Base-by-base conservation (phyloP, 2,329 filamentous ascomycete species). In the Seiridium cupressi region DNA sequence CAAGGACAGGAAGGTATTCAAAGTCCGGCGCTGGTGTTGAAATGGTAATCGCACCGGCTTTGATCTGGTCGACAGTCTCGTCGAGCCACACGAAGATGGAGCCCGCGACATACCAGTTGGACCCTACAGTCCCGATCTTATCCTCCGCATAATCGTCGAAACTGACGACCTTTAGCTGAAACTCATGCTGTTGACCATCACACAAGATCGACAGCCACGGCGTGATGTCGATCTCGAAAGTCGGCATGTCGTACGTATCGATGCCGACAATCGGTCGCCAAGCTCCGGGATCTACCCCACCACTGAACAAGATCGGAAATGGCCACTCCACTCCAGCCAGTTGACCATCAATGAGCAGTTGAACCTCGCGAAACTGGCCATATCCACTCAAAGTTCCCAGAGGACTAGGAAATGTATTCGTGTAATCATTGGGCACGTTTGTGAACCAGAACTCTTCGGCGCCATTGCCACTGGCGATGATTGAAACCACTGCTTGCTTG, bases 201-300 rank as follows among this genome's bases (percentile, higher is more conserved):
- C 79, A 83, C 2, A 90, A 74, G 2, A 84, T 53, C 0, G 84
- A 81, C 4, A 90, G 74, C 74, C 85, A 90, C 0, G 87, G 84
- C 3, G 88, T 86, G 44, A 90, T 84, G 63, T 91, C 88, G 57
- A 90, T 86, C 67, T 90, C 86, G 58, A 88, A 84, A 62, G 89
- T 84, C 44, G 82, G 80, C 26, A 90, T 74, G 68, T 90, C 88
- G 66, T 87, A 90, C 1, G 87, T 81, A 68, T 90, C 87, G 54
- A 89, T 88, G 2, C 87, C 88, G 6, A 89, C 87, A 55, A 90
- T 80, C 0, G 88, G 88, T n/a, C 86, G 78, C 88, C 88, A 91
- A 44, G 90, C 81, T 0, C 84, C 85, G 4, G 88, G 87, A 1
- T 85, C 84, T 11, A 91, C 78, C 0, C 88, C 88, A 5, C 88